Base-by-base conservation (phyloP, 2,329 filamentous ascomycete species). In the Pseudogymnoascus sp. region DNA sequence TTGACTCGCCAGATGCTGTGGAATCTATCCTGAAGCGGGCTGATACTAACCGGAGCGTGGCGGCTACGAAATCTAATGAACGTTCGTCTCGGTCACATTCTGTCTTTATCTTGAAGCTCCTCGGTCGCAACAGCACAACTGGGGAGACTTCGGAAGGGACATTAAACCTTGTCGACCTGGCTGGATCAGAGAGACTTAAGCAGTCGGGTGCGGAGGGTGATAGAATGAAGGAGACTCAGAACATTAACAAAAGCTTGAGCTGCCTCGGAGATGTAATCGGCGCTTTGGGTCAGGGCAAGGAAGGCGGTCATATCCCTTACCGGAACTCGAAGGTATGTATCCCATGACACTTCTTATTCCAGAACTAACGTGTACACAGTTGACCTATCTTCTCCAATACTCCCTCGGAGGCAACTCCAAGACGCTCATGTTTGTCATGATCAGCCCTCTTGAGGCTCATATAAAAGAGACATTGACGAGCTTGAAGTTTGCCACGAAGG, bases 401-500 rank as follows among this genome's bases (percentile, higher is more conserved):
- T 96, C 91, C 2, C 81, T 99, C 6, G 93, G 95, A 3, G 95
- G 95, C 14, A 97, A 96, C 75, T 95, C 89, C 69, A 96, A 97
- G 78, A 99, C 95, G 0, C 87, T 99, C 70, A 99, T 99, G 95
- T 96, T 99, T 75, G 91, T 98, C 74, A 98, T 98, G 93, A 90
- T 96, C 63, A 95, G 89, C 69, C 95, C 95, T 35, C 79, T 98
- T 64, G 90, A 96, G 78, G 89, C 87, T 5, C 95, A 98, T 78
- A 80, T 97, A 67, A 89, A 89, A 71, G 95, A 99, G 81, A 97
- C 93, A 2, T 80, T 97, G 73, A 96, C 93, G 50, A 97, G 92
- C 81, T 81, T 99, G 75, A 89, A 95, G 72, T 99, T 99, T 76
- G 95, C 95, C 14, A 96, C 91, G 35, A 98, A 96, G 83, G 88